Percentiles rank a stretch among this genome's conserved stretches.
Conservation (phyloP, 768 basidiomycete genomes). For the Exsudoporus frostii region DNA sequence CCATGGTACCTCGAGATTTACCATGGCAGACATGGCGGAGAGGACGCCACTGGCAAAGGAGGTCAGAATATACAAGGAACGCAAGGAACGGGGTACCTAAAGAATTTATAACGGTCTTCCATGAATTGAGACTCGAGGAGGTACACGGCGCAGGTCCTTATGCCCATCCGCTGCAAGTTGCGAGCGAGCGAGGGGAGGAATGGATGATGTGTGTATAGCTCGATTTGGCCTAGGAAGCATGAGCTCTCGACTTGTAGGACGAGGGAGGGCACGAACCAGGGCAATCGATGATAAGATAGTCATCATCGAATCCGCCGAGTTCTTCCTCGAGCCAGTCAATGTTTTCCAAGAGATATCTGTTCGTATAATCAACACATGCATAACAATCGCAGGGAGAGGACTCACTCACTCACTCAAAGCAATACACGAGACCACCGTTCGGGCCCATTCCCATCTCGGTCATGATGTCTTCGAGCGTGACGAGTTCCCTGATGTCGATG, state of each 20-base stretch:
- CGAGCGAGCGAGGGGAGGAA: conserved; percentile 90
- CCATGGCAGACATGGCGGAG: conserved; percentile 99
- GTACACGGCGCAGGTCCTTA: conserved; percentile 87
- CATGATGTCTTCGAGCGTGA: conserved; percentile 96
- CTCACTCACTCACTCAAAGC: conserved; percentile 93
- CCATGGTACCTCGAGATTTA: conserved; percentile 95
- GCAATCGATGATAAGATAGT: conserved; percentile 92
- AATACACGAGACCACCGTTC: conserved; percentile 95
- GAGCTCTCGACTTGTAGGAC: conserved; percentile 3
- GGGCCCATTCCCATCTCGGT: conserved; percentile 91
- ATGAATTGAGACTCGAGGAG: conserved; percentile 98
- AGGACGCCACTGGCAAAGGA: conserved; percentile 71
- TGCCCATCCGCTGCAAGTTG: conserved; percentile 67
- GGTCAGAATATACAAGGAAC: conserved; percentile 1
- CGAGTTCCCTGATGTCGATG: conserved; percentile 91
- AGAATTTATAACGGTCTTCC: conserved; percentile 99
- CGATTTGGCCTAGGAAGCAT: conserved; percentile 77
- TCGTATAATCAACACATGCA: neutral
- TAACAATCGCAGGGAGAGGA: neutral
- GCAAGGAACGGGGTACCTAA: conserved; percentile 54
- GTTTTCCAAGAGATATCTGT: conserved; percentile 91
- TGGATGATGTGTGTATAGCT: conserved; percentile 97
- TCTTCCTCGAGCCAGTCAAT: conserved; percentile 99
- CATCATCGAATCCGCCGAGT: conserved; percentile 90
- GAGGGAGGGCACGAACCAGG: conserved; percentile 53